Evolutionary conservation across 1,139 yeast genomes (phyloP), one percentile per base, ranked within the genome.

Genomic region (Yamadazyma triangularis): DNA sequence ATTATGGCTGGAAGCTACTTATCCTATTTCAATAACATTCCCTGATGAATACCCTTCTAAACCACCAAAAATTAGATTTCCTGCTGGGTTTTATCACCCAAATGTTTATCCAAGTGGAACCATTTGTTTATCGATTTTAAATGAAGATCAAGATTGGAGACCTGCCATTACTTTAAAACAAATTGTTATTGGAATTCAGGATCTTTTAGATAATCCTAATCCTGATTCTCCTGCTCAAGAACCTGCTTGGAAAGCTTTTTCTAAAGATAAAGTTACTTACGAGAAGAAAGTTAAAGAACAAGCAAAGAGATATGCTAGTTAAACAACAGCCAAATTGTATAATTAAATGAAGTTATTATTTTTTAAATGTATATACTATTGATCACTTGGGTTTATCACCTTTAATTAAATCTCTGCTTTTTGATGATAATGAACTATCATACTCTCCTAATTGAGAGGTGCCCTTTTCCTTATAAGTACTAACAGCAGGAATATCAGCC

Each of bases 61-160:
- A 55, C 97, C 98, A 1, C 98, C 98, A 26, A 87, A 86, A 51
- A 88, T 93, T 35, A 77, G 75, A 58, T 87, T 91, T 46, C 94
- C 95, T 2, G 73, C 81, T 4, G 86, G 84, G 0, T 91, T 91
- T 51, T 91, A 88, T 60, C 98, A 91, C 56, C 98, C 98, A 4
- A 91, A 91, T 48, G 93, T 91, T 5, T 91, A 91, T 48, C 98
- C 98, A 1, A 84, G 95, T 38, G 98, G 98, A 2, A 91, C 97
- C 1, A 81, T 91, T 24, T 91, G 98, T 59, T 72, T 91, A 29
- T 82, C 94, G 33, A 91, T 93, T 38, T 69, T 91, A 53, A 93
- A 91, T 54, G 98, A 91, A 56, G 93, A 83, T 31, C 95, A 89
- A 56, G 98, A 87, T 54, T 93, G 99, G 99, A 77, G 95, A 51